Percentiles rank a stretch among this genome's conserved stretches.
These are phyloP conservation scores for Aspergillus bertholletiae DNA, from an alignment of 495 filamentous ascomycete genomes.

Conservation along the genomic window DNA sequence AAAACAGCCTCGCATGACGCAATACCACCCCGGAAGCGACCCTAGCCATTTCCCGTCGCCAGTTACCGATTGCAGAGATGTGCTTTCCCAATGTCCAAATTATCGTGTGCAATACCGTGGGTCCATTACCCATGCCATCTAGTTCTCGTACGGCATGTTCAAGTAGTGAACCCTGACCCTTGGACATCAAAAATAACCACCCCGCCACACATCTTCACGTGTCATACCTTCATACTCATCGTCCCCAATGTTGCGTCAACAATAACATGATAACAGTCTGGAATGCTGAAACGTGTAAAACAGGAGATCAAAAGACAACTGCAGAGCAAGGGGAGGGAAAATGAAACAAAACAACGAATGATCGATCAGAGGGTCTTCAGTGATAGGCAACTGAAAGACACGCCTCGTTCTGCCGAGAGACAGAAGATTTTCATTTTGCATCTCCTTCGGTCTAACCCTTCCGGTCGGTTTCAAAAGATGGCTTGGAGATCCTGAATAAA, in stretches of 20 bases:
- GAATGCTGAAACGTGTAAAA: constrained; percentile 9
- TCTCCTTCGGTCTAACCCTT: constrained; percentile 33
- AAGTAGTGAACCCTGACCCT: constrained; percentile 7
- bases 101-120: constrained; percentile 7
- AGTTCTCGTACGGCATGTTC: constrained; percentile 4
- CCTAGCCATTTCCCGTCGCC: constrained; percentile 50
- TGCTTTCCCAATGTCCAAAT: constrained; percentile 6
- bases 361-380: constrained; percentile 17
- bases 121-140: constrained; percentile 7
- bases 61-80: constrained; percentile 25
- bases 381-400: constrained; percentile 19
- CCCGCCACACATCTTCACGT: constrained; percentile 8
- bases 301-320: constrained; percentile 15
- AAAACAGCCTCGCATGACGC: constrained; percentile 38
- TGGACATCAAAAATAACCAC: constrained; percentile 9
- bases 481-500: constrained; percentile 14
- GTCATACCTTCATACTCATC: constrained; percentile 14
- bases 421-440: constrained; percentile 32
- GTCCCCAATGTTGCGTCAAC: constrained; percentile 24
- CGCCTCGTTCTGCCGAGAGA: constrained; percentile 18
- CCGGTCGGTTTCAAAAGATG: constrained; percentile 16
- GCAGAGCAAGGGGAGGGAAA: constrained; percentile 6
- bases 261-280: constrained; percentile 17
- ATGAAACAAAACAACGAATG: constrained; percentile 3
- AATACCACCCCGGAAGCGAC: constrained; percentile 53